Conservation (phyloP, 345 rosid species). For the Mallotus nudiflorus region DNA sequence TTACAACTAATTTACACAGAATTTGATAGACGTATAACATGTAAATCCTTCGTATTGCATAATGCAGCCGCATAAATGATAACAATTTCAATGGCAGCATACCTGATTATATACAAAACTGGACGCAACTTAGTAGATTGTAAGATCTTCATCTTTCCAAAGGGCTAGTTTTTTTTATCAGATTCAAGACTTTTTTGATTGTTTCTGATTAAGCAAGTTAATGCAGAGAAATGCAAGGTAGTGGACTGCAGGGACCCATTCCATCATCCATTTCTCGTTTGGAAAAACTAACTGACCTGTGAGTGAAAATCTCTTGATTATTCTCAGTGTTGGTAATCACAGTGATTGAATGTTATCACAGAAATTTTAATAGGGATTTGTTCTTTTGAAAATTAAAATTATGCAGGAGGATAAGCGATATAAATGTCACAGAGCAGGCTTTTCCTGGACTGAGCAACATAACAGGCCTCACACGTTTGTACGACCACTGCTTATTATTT, state of each 20-base stretch:
- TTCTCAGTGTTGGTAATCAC: not conserved
- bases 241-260: constrained; percentile 49
- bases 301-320: constrained; percentile 31
- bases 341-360: not conserved
- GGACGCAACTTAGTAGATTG: constrained; percentile 56
- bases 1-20: too few species aligned
- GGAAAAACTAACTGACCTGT: constrained; percentile 40
- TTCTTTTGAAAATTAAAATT: constrained; percentile 8
- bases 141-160: constrained; percentile 27
- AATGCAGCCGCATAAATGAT: constrained; percentile 63
- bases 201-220: not conserved
- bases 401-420: constrained; percentile 60
- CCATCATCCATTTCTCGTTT: constrained; percentile 46
- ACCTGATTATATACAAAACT: constrained; percentile 47
- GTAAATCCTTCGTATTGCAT: constrained; percentile 8
- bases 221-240: constrained; percentile 48
- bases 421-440: constrained; percentile 46
- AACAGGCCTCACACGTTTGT: constrained; percentile 39
- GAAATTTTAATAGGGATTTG: not conserved
- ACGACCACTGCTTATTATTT: constrained; percentile 25
- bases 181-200: not conserved
- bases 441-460: constrained; percentile 42
- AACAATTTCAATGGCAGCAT: constrained; percentile 55
- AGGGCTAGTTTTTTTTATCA: too few species aligned
- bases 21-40: not conserved